A percentile compares a stretch with the other conserved stretches of the same genome.
These are phyloP conservation scores for Cenchrus americanus DNA, from an alignment of 176 grass and related monocot species.

Conservation along the genomic window DNA sequence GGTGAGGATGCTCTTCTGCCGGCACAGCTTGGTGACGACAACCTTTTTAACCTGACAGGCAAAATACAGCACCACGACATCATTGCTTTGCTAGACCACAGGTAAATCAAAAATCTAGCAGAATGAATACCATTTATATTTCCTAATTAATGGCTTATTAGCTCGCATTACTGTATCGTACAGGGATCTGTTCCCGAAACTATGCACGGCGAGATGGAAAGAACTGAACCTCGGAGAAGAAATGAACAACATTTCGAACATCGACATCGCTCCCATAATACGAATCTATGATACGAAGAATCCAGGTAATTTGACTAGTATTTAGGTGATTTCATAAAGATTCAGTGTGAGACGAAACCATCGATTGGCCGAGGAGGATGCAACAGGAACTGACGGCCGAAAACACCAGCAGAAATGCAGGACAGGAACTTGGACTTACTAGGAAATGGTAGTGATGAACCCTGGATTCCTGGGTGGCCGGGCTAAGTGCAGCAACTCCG, in stretches of 20 bases:
- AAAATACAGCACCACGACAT: background rate
- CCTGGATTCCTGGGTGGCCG: background rate
- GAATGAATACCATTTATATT: background rate
- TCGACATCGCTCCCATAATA: background rate
- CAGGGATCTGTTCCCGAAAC: background rate
- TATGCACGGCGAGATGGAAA: no score
- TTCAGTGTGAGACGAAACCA: background rate
- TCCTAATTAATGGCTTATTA: no score
- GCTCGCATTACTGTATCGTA: no score
- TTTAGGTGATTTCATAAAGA: background rate
- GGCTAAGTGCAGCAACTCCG: background rate
- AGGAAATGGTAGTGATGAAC: background rate
- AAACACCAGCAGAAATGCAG: background rate
- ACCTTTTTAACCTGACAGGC: background rate
- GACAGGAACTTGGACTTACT: background rate
- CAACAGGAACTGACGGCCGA: background rate
- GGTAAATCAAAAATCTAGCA: background rate
- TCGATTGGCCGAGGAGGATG: background rate
- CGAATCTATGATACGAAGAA: background rate
- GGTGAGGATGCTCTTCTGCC: slow-evolving; percentile 60
- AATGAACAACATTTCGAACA: background rate
- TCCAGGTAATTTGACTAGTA: background rate
- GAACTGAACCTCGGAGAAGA: no score
- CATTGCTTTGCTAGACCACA: no score
- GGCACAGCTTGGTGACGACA: slow-evolving; percentile 48